phyloP scores from a whole-genome alignment of 805 yeast species.

The Cyberlindnera bimundalis region DNA sequence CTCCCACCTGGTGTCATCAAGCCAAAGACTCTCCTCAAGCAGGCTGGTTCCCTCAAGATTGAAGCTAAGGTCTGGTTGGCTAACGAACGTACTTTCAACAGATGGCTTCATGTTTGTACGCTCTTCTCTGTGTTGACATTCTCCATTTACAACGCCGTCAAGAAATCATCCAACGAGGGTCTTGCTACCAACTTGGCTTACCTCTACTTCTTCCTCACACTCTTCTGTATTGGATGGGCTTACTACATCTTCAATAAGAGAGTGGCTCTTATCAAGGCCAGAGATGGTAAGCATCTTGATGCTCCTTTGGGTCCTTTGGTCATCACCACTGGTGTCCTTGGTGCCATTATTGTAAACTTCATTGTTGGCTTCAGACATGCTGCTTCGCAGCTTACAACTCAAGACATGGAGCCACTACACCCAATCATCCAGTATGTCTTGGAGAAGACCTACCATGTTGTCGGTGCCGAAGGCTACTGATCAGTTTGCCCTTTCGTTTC shows the following conservation, averaged over 20 bases:
- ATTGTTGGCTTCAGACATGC: constrained; percentile 54
- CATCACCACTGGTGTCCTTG: constrained; percentile 63
- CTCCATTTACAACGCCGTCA: constrained; percentile 73
- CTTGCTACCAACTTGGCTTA: constrained; percentile 73
- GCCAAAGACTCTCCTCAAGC: constrained; percentile 76
- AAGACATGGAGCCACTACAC: constrained; percentile 19
- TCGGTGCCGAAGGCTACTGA: constrained; percentile 29
- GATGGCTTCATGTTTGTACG: constrained; percentile 91
- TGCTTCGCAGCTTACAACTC: constrained; percentile 19
- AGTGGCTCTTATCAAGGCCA: constrained; percentile 65
- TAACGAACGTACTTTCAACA: constrained; percentile 92
- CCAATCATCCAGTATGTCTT: constrained; percentile 29
- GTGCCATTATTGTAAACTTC: constrained; percentile 70
- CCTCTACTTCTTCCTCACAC: constrained; percentile 72
- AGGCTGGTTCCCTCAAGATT: constrained; percentile 87
- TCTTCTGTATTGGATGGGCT: constrained; percentile 89
- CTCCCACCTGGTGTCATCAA: constrained; percentile 87
- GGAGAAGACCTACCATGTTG: constrained; percentile 30
- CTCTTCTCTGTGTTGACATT: constrained; percentile 82
- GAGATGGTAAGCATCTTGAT: constrained; percentile 87
- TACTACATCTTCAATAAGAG: constrained; percentile 72
- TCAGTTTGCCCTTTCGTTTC: too few species aligned
- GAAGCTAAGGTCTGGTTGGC: constrained; percentile 99
- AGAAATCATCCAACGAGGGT: constrained; percentile 56
- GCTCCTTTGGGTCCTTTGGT: constrained; percentile 86